A percentile compares a stretch with the other conserved stretches of the same genome.
phyloP scores from a whole-genome alignment of 2,329 filamentous ascomycete species.

The Pseudocercospora crystallina region DNA sequence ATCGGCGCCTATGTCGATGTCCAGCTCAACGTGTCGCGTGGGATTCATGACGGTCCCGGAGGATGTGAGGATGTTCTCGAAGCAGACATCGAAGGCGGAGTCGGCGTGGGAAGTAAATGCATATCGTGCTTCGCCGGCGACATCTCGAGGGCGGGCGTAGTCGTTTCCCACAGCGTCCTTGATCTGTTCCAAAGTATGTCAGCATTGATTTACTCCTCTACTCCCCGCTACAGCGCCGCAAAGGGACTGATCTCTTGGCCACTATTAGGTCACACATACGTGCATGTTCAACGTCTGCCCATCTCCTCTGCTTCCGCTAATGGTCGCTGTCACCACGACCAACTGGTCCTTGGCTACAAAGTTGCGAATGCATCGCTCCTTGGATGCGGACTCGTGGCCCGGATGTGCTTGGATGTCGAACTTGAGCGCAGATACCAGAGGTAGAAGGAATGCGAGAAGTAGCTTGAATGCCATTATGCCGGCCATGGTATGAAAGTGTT shows the following conservation, averaged over 20 bases:
- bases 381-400: constrained; percentile 60
- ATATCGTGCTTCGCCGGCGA: constrained; percentile 86
- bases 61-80: constrained; percentile 75
- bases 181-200: constrained; percentile 61
- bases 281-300: constrained; percentile 93
- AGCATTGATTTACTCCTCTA: no score
- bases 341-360: constrained; percentile 90
- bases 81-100: constrained; percentile 93
- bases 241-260: no score
- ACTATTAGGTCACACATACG: constrained; percentile 63
- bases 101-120: constrained; percentile 92
- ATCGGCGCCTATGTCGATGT: constrained; percentile 94
- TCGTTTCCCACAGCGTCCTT: constrained; percentile 94
- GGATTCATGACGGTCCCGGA: constrained; percentile 46
- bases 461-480: constrained; percentile 21
- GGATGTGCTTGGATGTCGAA: constrained; percentile 81
- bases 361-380: constrained; percentile 92
- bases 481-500: neutral
- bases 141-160: constrained; percentile 86
- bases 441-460: constrained; percentile 41
- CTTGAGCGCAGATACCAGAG: constrained; percentile 69
- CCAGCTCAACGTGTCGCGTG: constrained; percentile 77
- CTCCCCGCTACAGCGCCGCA: no score
- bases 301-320: constrained; percentile 84
- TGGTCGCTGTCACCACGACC: constrained; percentile 89